phyloP scores from a whole-genome alignment of 495 filamentous ascomycete species.

The Podospora comata region DNA sequence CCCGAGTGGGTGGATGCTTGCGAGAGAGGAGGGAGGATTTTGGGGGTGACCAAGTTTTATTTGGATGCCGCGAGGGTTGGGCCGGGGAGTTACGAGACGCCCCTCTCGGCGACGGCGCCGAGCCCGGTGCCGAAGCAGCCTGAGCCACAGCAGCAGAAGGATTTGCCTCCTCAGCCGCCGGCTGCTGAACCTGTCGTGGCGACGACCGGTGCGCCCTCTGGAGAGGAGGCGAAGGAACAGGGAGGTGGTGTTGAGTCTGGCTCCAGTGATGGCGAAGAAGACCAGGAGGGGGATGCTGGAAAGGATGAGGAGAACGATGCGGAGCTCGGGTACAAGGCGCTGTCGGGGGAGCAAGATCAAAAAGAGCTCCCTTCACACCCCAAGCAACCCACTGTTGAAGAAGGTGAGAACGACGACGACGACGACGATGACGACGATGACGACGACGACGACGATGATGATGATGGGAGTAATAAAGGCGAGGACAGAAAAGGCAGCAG shows the following conservation, averaged over 20 bases:
- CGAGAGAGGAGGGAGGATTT: conserved; percentile 87
- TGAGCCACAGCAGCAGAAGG: background rate
- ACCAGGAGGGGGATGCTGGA: conserved; percentile 34
- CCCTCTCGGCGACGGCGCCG: background rate
- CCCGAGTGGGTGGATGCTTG: conserved; percentile 97
- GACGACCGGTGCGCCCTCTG: conserved; percentile 11
- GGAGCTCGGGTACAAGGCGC: conserved; percentile 37
- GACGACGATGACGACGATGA: conserved; percentile 31
- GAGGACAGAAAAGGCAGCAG: background rate
- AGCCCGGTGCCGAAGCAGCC: conserved; percentile 10
- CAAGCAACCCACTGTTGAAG: conserved; percentile 34
- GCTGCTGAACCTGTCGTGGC: conserved; percentile 6
- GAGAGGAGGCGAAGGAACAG: conserved; percentile 26
- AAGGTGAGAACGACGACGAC: conserved; percentile 31
- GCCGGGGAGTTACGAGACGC: conserved; percentile 26
- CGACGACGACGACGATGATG: conserved; percentile 23
- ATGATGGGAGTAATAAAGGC: conserved; percentile 25
- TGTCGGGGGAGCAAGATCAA: conserved; percentile 52
- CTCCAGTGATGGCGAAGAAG: conserved; percentile 35
- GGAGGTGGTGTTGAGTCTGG: conserved; percentile 25
- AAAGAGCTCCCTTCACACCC: conserved; percentile 46
- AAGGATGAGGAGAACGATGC: background rate
- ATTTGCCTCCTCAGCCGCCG: conserved; percentile 7
- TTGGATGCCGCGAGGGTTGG: conserved; percentile 64
- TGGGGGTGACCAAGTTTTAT: conserved; percentile 93